Percentiles rank a stretch among this genome's conserved stretches.
Evolutionary conservation across 306 rosid genomes (phyloP).

Genomic region (Cucurbita pepo): DNA sequence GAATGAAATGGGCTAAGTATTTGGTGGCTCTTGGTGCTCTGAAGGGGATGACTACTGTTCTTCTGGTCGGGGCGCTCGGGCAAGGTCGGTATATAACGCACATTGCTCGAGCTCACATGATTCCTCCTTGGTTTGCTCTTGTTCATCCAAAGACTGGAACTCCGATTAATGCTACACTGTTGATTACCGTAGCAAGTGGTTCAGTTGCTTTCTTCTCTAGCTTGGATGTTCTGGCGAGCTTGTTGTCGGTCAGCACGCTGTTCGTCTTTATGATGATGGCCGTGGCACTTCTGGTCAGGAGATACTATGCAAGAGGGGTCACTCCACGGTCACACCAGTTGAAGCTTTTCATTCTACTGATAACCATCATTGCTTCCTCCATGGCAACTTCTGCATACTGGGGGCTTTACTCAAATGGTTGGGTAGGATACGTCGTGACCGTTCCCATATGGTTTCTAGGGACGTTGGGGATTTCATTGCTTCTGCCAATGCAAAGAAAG

Average conservation of each 20-base stretch:
- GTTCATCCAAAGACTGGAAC: constrained; percentile 71
- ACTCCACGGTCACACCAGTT: constrained; percentile 25
- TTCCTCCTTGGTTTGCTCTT: constrained; percentile 73
- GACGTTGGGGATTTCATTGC: constrained; percentile 35
- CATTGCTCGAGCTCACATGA: constrained; percentile 69
- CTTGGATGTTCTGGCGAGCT: constrained; percentile 37
- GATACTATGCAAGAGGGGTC: constrained; percentile 50
- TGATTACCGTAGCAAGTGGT: constrained; percentile 28
- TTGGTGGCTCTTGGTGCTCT: constrained; percentile 60
- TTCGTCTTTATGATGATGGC: constrained; percentile 63
- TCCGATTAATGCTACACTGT: constrained; percentile 58
- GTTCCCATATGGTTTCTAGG: constrained; percentile 59
- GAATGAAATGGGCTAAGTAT: constrained; percentile 71
- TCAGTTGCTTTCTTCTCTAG: constrained; percentile 52
- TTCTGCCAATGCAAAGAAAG: constrained; percentile 37
- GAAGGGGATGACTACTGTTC: constrained; percentile 71
- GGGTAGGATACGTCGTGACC: constrained; percentile 40
- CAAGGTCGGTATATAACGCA: constrained; percentile 53
- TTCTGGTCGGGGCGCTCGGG: constrained; percentile 39
- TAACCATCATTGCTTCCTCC: constrained; percentile 51
- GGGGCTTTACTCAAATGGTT: constrained; percentile 39
- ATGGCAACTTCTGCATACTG: constrained; percentile 54
- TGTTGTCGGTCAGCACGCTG: constrained; percentile 61
- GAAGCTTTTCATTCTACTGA: constrained; percentile 35
- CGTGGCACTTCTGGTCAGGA: constrained; percentile 58